These are phyloP conservation scores for Bipolaris oryzae DNA, from an alignment of 2,329 filamentous ascomycete genomes.

Conservation along the genomic window DNA sequence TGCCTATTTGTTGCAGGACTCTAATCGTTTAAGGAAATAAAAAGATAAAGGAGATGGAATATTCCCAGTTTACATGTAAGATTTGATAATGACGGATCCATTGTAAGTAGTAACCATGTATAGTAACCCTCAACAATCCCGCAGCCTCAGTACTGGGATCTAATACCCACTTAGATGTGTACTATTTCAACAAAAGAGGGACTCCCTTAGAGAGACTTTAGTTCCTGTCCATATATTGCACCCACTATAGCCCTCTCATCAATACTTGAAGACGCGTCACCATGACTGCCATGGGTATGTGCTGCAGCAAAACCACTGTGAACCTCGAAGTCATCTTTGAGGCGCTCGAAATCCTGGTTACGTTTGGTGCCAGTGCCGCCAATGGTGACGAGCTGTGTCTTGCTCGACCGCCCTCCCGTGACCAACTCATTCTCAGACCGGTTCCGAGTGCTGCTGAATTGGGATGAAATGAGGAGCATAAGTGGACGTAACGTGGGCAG, in stretches of 20 bases:
- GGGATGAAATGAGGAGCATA: too few relatives aligned
- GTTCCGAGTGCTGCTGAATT: slow-evolving; percentile 15
- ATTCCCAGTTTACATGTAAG: too few relatives aligned
- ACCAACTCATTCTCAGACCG: not conserved
- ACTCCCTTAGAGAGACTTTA: not conserved
- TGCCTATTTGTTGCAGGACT: too few relatives aligned
- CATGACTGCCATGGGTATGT: not conserved
- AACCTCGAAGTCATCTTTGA: slow-evolving; percentile 4
- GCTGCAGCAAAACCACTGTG: not conserved
- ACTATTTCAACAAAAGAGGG: not conserved
- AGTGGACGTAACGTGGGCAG: slow-evolving; percentile 20
- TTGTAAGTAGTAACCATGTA: too few relatives aligned
- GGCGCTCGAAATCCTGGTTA: slow-evolving; percentile 11
- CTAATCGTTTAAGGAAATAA: too few relatives aligned
- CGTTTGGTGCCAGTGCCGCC: slow-evolving; percentile 9
- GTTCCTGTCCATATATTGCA: not conserved
- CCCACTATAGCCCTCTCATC: not conserved
- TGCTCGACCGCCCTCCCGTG: not conserved
- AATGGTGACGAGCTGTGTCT: slow-evolving; percentile 13
- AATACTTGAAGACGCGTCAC: not conserved
- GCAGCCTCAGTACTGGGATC: too few relatives aligned
- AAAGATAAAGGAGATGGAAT: too few relatives aligned
- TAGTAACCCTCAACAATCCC: too few relatives aligned
- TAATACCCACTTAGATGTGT: too few relatives aligned
- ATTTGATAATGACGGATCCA: too few relatives aligned